Conservation (phyloP, 2,329 filamentous ascomycete genomes). For the Ceratocystis albifundus region DNA sequence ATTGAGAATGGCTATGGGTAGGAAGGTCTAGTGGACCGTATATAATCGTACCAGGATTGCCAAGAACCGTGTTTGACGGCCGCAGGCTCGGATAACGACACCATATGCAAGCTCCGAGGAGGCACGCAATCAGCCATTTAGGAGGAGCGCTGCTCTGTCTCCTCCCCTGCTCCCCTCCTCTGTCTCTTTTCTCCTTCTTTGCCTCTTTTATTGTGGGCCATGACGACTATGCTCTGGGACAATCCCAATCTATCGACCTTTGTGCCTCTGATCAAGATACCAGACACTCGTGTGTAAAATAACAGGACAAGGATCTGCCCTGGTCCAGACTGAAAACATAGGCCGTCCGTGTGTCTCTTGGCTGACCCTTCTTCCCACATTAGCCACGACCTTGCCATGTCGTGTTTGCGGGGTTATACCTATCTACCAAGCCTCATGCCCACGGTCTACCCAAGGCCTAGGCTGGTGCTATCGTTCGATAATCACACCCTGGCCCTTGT, state of each 20-base stretch:
- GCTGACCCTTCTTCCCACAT: background rate
- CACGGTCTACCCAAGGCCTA: slow-evolving; percentile 1
- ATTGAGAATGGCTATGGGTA: background rate
- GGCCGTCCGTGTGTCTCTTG: slow-evolving; percentile 8
- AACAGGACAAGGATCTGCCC: background rate
- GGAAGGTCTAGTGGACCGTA: background rate
- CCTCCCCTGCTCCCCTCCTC: background rate
- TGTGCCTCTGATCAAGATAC: background rate
- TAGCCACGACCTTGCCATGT: slow-evolving; percentile 1
- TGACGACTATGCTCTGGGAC: background rate
- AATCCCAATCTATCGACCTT: background rate
- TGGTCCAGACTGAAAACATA: slow-evolving; percentile 3
- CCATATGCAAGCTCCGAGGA: slow-evolving; percentile 7
- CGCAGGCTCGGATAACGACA: slow-evolving; percentile 9
- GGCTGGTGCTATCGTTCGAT: slow-evolving; percentile 9
- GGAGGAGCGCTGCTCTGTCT: background rate
- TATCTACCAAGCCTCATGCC: background rate
- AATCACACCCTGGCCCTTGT: slow-evolving; percentile 3
- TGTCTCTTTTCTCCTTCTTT: background rate
- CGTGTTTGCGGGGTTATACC: slow-evolving; percentile 5
- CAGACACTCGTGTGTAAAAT: background rate
- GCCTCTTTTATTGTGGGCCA: background rate
- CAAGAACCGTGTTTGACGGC: slow-evolving; percentile 5
- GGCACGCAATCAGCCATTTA: background rate
- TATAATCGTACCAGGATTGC: background rate